Evolutionary conservation across 2,329 filamentous ascomycete species (phyloP), one percentile per base, ranked within the genome.

Genomic region (Calonectria honghensis): DNA sequence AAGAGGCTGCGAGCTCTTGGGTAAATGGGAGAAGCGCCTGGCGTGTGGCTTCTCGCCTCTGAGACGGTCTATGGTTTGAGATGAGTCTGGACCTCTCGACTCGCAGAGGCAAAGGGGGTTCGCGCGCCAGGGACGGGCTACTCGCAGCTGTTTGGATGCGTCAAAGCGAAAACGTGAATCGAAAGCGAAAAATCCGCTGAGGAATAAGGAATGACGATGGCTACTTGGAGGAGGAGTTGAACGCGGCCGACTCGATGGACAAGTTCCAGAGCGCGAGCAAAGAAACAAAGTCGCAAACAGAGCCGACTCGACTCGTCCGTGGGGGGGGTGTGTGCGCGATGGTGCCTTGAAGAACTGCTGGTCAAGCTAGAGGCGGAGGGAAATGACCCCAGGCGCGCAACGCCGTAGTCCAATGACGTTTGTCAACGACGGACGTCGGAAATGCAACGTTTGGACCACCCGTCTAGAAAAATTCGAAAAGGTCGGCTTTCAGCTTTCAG

Each of bases 401-500:
- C 50, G 35, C 37, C n/a, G 54, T 48, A 39, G 71, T 45, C 50
- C 64, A 70, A 73, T 73, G 71, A 73, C 71, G 71, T 66, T 73
- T n/a, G 57, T 73, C 70, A 31, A 72, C 45, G 54, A 54, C 57
- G 65, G 65, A 61, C 57, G 71, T 69, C 32, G 54, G 65, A 37
- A 73, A 69, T 41, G 51, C 41, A 52, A 51, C 70, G 54, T 59
- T 72, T 61, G 37, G 32, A 31, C 54, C 70, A 67, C 67, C 32
- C 70, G 71, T 73, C 48, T 68, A 65, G 59, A 66, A 70, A 59
- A 63, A 59, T 31, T 68, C 50, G 59, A 72, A 72, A 52, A 11
- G 27, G 50, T 24, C 50, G 65, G 39, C 70, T 31, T 57, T 52
- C 68, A 73, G 39, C 57, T 65, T 70, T 75, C 78, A 80, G 78